Conservation (phyloP, 805 yeast species). For the Wickerhamiella parazyma region DNA sequence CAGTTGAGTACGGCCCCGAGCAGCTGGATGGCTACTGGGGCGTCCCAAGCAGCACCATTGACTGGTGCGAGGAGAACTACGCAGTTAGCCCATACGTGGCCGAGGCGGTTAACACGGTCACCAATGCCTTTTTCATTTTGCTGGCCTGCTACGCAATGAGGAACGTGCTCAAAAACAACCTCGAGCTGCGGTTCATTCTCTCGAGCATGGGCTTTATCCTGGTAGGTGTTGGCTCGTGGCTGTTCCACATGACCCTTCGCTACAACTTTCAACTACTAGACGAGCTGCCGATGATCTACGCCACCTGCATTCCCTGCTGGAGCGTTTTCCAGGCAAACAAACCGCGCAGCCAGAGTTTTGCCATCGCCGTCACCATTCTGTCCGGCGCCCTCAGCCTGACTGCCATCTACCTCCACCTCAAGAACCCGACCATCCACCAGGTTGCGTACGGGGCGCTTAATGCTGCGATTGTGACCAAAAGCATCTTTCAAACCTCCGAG, state of each 20-base stretch:
- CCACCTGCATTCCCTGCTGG: slow-evolving; percentile 93
- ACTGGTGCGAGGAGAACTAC: slow-evolving; percentile 98
- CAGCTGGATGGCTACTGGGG: slow-evolving; percentile 25
- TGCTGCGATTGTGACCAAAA: slow-evolving; percentile 51
- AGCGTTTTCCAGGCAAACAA: slow-evolving; percentile 52
- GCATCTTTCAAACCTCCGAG: slow-evolving; percentile 37
- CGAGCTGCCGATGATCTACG: slow-evolving; percentile 96
- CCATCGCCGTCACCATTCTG: slow-evolving; percentile 36
- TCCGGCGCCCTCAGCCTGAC: slow-evolving; percentile 51
- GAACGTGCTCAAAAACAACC: slow-evolving; percentile 43
- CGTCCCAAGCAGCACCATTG: slow-evolving; percentile 70
- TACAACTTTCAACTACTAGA: slow-evolving; percentile 86
- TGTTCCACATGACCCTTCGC: slow-evolving; percentile 88
- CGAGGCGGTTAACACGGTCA: slow-evolving; percentile 75
- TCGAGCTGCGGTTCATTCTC: slow-evolving; percentile 58
- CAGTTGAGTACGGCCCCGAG: slow-evolving; percentile 5
- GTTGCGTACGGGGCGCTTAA: slow-evolving; percentile 69
- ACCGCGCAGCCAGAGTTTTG: slow-evolving; percentile 27
- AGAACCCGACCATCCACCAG: slow-evolving; percentile 84
- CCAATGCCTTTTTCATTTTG: slow-evolving; percentile 45
- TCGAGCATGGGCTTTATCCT: slow-evolving; percentile 68
- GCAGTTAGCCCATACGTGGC: slow-evolving; percentile 77
- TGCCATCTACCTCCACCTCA: slow-evolving; percentile 51
- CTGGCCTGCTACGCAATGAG: slow-evolving; percentile 52
- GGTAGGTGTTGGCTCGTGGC: slow-evolving; percentile 90